Evolutionary conservation across 73 alveolate genomes (phyloP), one percentile per base, ranked within the genome.

Genomic region (Symbiodinium pilosum): DNA sequence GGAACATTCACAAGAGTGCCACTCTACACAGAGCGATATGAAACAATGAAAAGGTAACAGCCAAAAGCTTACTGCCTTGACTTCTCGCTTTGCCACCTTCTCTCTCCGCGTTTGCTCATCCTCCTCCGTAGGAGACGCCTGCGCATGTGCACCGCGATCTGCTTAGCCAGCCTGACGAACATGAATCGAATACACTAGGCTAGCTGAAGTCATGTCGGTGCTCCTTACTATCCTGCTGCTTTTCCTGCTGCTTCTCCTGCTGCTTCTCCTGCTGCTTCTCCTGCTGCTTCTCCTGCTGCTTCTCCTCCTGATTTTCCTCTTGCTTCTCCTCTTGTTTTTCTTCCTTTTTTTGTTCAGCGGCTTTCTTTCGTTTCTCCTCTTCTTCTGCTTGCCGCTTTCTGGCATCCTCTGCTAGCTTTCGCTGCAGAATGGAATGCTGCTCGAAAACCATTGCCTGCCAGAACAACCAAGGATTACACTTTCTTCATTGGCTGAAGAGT

Each of bases 351-450:
- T 89, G 73, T 2, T 59, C 95, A 9, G 28, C 43, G 38, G 86
- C 75, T n/a, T 42, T 64, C 52, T 42, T 64, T 16, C 51, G 75
- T 28, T 68, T 89, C 44, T 89, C 95, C 86, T 89, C 95, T 44
- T 40, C 95, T 41, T 89, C 95, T 28, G 30, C 47, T 26, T 42
- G 40, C 30, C 51, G 73, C 44, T 68, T 84, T 68, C 95, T 84
- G 28, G 95, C 95, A 42, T 89, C 95, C 73, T 89, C 95, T 26
- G 95, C 95, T 32, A 89, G 95, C 95, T 89, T 89, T 38, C 87
- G 24, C 44, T 89, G 95, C 24, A 89, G 86, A n/a, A 89, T 68
- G 69, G 95, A 89, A 73, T 89, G 95, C 86, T 89, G 95, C 86
- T 89, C 95, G 47, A 89, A 89, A 68, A 89, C 95, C 95, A 89